phyloP scores from a whole-genome alignment of 768 basidiomycete genomes.

The Brasilioporus rufonigricans region DNA sequence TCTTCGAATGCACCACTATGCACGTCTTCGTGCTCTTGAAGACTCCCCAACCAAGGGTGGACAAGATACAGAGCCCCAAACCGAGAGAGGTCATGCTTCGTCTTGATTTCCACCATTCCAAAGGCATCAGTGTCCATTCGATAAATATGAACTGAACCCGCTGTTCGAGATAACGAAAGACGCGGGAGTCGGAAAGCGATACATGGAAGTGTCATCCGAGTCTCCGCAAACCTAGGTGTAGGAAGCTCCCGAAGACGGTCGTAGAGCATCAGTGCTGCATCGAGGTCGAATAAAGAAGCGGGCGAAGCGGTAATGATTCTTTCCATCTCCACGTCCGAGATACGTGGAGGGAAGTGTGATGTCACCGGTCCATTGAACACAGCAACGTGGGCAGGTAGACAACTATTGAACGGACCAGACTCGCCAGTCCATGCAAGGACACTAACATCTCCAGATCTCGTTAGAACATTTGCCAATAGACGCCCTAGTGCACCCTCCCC shows the following conservation, averaged over 20 bases:
- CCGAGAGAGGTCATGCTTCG: no score
- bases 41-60: no score
- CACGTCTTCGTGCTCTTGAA: no score
- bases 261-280: not conserved
- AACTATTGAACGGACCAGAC: not conserved
- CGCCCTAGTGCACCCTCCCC: not conserved
- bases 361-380: not conserved
- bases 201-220: not conserved
- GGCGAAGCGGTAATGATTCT: not conserved
- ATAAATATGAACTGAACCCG: no score
- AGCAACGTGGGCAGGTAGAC: not conserved
- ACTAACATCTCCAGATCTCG: not conserved
- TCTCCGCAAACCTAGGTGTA: not conserved
- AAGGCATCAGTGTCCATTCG: no score
- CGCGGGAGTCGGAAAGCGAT: not conserved
- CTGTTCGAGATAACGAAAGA: not conserved
- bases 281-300: not conserved
- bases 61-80: no score
- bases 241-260: not conserved
- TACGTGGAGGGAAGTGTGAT: not conserved
- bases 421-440: not conserved
- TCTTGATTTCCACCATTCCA: no score
- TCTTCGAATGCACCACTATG: no score
- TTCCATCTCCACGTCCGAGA: not conserved
- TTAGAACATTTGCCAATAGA: not conserved